Evolutionary conservation across 2,329 filamentous ascomycete genomes (phyloP).

Genomic region (Xylaria sp.): DNA sequence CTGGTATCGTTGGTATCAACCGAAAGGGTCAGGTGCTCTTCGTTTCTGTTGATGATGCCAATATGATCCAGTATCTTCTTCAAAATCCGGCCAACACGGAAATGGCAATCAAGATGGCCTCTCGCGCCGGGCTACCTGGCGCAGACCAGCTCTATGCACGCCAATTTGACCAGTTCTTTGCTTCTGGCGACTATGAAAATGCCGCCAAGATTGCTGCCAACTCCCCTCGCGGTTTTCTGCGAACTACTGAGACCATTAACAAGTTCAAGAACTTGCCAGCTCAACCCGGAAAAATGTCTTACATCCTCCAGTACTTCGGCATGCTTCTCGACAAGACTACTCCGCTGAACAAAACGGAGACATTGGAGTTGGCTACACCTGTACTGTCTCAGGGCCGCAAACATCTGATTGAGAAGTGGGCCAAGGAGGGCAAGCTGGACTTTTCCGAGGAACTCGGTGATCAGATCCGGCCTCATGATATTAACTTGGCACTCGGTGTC

Average conservation of each 20-base stretch:
- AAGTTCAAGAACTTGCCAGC: slow-evolving; percentile 89
- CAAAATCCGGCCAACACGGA: slow-evolving; percentile 95
- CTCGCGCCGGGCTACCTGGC: slow-evolving; percentile 90
- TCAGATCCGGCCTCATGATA: slow-evolving; percentile 87
- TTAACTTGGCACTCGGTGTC: slow-evolving; percentile 85
- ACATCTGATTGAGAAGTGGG: slow-evolving; percentile 97
- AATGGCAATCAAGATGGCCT: slow-evolving; percentile 95
- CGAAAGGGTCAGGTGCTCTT: slow-evolving; percentile 96
- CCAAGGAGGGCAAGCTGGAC: slow-evolving; percentile 94
- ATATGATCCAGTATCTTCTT: slow-evolving; percentile 91
- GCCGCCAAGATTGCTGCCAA: slow-evolving; percentile 97
- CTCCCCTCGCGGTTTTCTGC: slow-evolving; percentile 93
- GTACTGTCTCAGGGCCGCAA: slow-evolving; percentile 94
- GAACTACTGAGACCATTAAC: slow-evolving; percentile 94
- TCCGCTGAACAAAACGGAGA: slow-evolving; percentile 88
- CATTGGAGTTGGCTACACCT: slow-evolving; percentile 89
- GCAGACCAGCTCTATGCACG: slow-evolving; percentile 93
- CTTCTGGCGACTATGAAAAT: slow-evolving; percentile 81
- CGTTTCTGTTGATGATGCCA: slow-evolving; percentile 91
- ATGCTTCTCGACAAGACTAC: slow-evolving; percentile 94
- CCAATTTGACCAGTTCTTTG: slow-evolving; percentile 90
- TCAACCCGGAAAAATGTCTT: slow-evolving; percentile 86
- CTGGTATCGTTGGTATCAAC: slow-evolving; percentile 94
- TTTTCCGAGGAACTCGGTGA: slow-evolving; percentile 97
- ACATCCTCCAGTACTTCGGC: slow-evolving; percentile 97